Base-by-base conservation (phyloP, 2,329 filamentous ascomycete species). In the Colletotrichum endophyticum region DNA sequence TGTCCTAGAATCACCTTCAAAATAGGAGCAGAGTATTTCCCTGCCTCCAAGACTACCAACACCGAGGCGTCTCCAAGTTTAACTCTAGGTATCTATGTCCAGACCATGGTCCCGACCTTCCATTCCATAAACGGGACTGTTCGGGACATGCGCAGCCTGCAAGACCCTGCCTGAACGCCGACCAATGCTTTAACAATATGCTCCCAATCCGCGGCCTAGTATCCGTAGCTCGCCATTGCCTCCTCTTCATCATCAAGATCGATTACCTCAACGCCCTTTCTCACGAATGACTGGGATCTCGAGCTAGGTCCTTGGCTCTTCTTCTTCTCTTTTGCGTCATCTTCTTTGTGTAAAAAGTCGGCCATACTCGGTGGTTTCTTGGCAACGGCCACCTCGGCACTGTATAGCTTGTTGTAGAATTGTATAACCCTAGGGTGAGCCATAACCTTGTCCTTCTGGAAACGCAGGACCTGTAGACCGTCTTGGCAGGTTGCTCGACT, bases 391-490 rank as follows among this genome's bases (percentile, higher is more conserved):
- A 92, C 86, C 68, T 95, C 94, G 5, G 94, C 95, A 76, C 92
- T 93, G 80, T 94, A 94, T 44, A 99, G 87, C 80, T 95, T 94
- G 78, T 92, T 90, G 84, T 99, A 99, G 82, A 99, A 99, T 3
- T 89, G 89, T 8, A 95, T 89, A 22, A 99, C 97, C 80, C 93
- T 93, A 2, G 95, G 93, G 82, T 99, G 97, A 4, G 98, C 97
- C 93, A 98, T 96, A 30, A 99, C 96, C 85, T 98, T 99, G 77
- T 88, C 91, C 79, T 95, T 94, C 81, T 98, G 95, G 81, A 99
- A 99, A 44, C 95, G 91, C 66, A 96, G 85, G 15, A 99, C 96
- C 82, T 98, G 95, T 25, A 99, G 87, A 1, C 97, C 97, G 22
- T 92, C 90, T 86, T 98, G 96, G 75, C 91, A 95, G 2, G 95